Evolutionary conservation across 768 basidiomycete genomes (phyloP), one percentile per base, ranked within the genome.

Genomic region (Pisolithus sp.): DNA sequence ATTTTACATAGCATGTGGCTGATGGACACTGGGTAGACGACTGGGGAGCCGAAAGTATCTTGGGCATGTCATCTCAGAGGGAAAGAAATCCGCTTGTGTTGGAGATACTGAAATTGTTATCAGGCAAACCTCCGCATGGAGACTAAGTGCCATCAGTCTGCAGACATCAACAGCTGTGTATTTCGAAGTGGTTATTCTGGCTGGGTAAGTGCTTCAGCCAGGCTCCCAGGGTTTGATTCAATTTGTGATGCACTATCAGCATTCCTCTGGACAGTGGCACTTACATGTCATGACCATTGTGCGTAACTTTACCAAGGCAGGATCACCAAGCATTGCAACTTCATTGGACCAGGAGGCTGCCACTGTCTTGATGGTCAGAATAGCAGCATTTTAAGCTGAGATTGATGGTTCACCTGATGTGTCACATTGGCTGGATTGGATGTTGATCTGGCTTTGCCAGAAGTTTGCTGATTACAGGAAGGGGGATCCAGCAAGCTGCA

Each of bases 381-480:
- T 99, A 67, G 94, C 96, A 0, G 93, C 98, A 7, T 98, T 97
- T 81, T 98, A 98, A 71, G 95, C 96, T 23, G 95, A 98, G 71
- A 93, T 98, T 56, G 96, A 99, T 62, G 95, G 98, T 67, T 87
- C 86, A 5, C 93, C 96, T 0, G 95, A 99, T 65, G 95, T 98
- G 31, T 73, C 98, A 48, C 73, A 96, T 54, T 98, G 96, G 96
- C 72, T 99, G 54, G 96, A 99, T 73, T 79, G 96, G 51, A 99
- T 99, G 96, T 79, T 99, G 51, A 98, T 98, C 64, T 83, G 95
- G 9, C 73, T 98, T 23, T 99, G 96, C 73, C 96, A 98, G 75
- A 99, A 97, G 75, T 98, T 98, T 63, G 96, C 96, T 45, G 94
- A 97, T 65, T 98, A 98, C 64, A 76, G 94, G 62, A 98, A 98